Percentiles rank a stretch among this genome's conserved stretches.
phyloP scores from a whole-genome alignment of 2,329 filamentous ascomycete species.

The Penicillium crustosum region DNA sequence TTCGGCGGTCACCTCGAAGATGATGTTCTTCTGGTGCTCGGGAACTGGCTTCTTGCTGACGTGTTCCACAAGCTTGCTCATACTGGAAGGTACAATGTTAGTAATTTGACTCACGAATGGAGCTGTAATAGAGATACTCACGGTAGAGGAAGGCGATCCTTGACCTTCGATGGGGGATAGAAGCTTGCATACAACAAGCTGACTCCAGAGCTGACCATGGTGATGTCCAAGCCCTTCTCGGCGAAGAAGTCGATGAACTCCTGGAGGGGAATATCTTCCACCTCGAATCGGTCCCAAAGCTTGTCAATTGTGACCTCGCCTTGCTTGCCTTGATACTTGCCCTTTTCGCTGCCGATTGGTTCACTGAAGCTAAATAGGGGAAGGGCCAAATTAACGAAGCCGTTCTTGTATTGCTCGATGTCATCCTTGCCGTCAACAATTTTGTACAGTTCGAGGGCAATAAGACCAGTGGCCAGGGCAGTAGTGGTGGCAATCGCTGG shows the following conservation, averaged over 20 bases:
- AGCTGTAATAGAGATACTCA: conserved; percentile 45
- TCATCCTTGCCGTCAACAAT: conserved; percentile 94
- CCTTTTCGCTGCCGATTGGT: conserved; percentile 90
- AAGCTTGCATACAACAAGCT: conserved; percentile 93
- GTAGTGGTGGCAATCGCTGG: conserved; percentile 97
- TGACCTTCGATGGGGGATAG: conserved; percentile 78
- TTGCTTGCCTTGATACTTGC: conserved; percentile 76
- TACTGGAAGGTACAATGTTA: conserved; percentile 53
- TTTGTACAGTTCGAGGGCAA: conserved; percentile 93
- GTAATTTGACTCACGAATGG: conserved; percentile 5
- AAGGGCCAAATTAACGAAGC: conserved; percentile 92
- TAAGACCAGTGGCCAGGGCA: conserved; percentile 88
- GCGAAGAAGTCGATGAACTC: conserved; percentile 83
- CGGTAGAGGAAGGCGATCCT: conserved; percentile 74
- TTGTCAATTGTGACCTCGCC: conserved; percentile 84
- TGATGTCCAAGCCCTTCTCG: conserved; percentile 74
- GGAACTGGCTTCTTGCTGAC: conserved; percentile 93
- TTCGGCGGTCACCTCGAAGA: conserved; percentile 93
- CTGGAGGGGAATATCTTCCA: conserved; percentile 77
- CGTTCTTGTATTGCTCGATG: conserved; percentile 98
- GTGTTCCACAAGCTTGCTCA: conserved; percentile 82
- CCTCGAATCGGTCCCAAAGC: conserved; percentile 96
- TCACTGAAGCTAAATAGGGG: conserved; percentile 99
- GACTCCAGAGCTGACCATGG: conserved; percentile 96
- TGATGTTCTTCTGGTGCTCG: conserved; percentile 88